Base-by-base conservation (phyloP, 129 eudicot species). In the Flaveria robusta region DNA sequence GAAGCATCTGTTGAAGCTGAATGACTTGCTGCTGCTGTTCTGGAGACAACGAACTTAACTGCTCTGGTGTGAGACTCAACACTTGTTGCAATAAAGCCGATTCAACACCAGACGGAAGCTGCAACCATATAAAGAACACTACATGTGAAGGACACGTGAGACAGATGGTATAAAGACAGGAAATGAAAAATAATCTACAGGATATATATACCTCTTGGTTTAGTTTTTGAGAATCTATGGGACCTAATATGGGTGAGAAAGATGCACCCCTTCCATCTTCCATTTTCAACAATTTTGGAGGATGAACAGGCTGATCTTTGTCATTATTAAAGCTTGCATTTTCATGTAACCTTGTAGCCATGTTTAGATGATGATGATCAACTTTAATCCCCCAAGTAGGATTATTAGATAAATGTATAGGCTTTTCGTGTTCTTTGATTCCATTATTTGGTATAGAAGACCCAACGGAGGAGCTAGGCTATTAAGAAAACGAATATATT, bases 11-110 rank as follows among this genome's bases (percentile, higher is more conserved):
- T 73, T 94, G 99, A 49, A 94, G 91, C 82, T 89, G 96, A 83
- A 91, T 86, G 23, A 94, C 97, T 88, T 94, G 90, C 51, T 91
- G 97, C 66, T 86, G 99, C 73, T 94, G 97, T 43, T 94, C 96
- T 31, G 89, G 97, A 15, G 99, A 90, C 81, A 94, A 76, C 3
- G 91, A 88, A 65, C 93, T 89, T 73, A 94, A 78, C 81, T 91
- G 97, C 77, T 91, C 99, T 14, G 93, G 94, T 22, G 97, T 89
- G n/a, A 94, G 88, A 80, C 68, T 86, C 75, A 91, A 74, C 72
- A 94, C 90, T 87, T 94, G 99, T 81, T 91, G 92, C 73, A 94
- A 80, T 51, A 94, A 79, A 14, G 86, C 88, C n/a, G 93, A 74
- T 72, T 93, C 96, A 51, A 85, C 77, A 54, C 87, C 96, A 12